These are phyloP conservation scores for Trichoderma sp. DNA, from an alignment of 2,329 filamentous ascomycete genomes.

Conservation along the genomic window DNA sequence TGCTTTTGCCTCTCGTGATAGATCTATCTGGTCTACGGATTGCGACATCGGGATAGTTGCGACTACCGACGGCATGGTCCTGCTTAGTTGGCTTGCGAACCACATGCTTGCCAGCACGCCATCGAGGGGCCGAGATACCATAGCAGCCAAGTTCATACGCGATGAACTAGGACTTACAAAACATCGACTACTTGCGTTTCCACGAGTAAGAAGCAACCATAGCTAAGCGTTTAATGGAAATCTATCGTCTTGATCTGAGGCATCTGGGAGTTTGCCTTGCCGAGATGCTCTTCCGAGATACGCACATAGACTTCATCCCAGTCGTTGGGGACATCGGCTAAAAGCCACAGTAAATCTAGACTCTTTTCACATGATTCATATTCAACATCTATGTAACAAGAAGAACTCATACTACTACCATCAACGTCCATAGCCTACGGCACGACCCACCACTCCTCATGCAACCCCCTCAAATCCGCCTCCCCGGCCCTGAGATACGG, in stretches of 20 bases:
- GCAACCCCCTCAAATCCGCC: conserved; percentile 62
- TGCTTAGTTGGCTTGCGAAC: conserved; percentile 20
- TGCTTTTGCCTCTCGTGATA: not conserved
- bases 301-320: not conserved
- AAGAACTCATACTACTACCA: not conserved
- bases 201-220: not conserved
- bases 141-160: not conserved
- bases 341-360: conserved; percentile 12
- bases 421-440: conserved; percentile 33
- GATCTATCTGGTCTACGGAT: not conserved
- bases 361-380: not conserved
- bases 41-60: conserved; percentile 25
- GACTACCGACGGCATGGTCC: conserved; percentile 9
- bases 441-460: conserved; percentile 68
- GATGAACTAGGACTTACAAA: not conserved
- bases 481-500: conserved; percentile 61
- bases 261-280: not conserved
- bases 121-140: conserved; percentile 9
- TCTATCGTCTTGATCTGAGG: not conserved
- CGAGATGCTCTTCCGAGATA: conserved; percentile 8
- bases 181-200: not conserved
- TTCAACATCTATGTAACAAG: not conserved
- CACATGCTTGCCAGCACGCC: conserved; percentile 28
- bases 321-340: not conserved
- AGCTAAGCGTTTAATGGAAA: not conserved